These are phyloP conservation scores for Leccinum fibrillosum DNA, from an alignment of 768 basidiomycete genomes.

Conservation along the genomic window DNA sequence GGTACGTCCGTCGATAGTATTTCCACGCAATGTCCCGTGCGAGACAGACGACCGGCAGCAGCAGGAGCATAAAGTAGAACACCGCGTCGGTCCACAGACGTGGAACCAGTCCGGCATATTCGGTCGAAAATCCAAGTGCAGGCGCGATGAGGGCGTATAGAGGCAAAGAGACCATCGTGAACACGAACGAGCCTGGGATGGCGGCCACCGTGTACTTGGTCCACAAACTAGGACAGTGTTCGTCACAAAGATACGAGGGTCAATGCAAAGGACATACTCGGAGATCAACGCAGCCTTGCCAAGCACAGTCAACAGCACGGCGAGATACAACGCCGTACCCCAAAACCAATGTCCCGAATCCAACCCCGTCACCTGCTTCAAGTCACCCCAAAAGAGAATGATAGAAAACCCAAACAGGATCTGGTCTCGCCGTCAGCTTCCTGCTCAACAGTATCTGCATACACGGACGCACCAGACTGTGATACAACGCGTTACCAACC, in stretches of 20 bases:
- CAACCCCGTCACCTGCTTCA: slow-evolving; percentile 74
- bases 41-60: slow-evolving; percentile 84
- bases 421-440: slow-evolving; percentile 37
- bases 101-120: slow-evolving; percentile 87
- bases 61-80: slow-evolving; percentile 86
- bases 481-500: slow-evolving; percentile 85
- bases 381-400: slow-evolving; percentile 89
- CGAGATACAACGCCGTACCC: slow-evolving; percentile 95
- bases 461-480: slow-evolving; percentile 65
- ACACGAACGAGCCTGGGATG: slow-evolving; percentile 94
- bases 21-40: slow-evolving; percentile 94
- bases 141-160: slow-evolving; percentile 88
- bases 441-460: background rate
- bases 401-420: slow-evolving; percentile 85
- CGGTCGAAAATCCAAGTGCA: slow-evolving; percentile 80
- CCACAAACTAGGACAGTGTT: slow-evolving; percentile 68
- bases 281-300: slow-evolving; percentile 97
- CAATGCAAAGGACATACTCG: slow-evolving; percentile 60
- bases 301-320: slow-evolving; percentile 89
- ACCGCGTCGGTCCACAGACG: slow-evolving; percentile 84
- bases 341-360: slow-evolving; percentile 98
- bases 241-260: background rate
- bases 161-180: slow-evolving; percentile 95
- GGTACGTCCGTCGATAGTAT: slow-evolving; percentile 92
- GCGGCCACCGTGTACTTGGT: slow-evolving; percentile 98